These are phyloP conservation scores for Arabidopsis thaliana DNA, from an alignment of 345 rosid genomes.

Conservation along the genomic window TAIR10.1 NC_003071.7:9908501-9909000, in stretches of 20 bases:
- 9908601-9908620: neutral
- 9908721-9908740: slow-evolving; percentile 9
- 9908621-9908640: neutral
- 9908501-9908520: slow-evolving; percentile 6
- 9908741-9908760: slow-evolving; percentile 18
- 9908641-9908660: neutral
- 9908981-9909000: slow-evolving; percentile 31
- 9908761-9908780: neutral
- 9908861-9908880: slow-evolving; percentile 31
- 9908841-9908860: slow-evolving; percentile 19
- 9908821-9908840: slow-evolving; percentile 29
- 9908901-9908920: slow-evolving; percentile 20
- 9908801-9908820: neutral
- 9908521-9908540: neutral
- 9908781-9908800: neutral
- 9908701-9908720: neutral
- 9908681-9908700: neutral
- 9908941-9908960: slow-evolving; percentile 36
- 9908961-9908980: slow-evolving; percentile 14
- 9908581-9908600: neutral
- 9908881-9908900: slow-evolving; percentile 15
- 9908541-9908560: neutral
- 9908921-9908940: slow-evolving; percentile 36
- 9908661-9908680: neutral
- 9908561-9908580: neutral